phyloP scores from a whole-genome alignment of 345 rosid species.

The Eucalyptus polyanthemos region DNA sequence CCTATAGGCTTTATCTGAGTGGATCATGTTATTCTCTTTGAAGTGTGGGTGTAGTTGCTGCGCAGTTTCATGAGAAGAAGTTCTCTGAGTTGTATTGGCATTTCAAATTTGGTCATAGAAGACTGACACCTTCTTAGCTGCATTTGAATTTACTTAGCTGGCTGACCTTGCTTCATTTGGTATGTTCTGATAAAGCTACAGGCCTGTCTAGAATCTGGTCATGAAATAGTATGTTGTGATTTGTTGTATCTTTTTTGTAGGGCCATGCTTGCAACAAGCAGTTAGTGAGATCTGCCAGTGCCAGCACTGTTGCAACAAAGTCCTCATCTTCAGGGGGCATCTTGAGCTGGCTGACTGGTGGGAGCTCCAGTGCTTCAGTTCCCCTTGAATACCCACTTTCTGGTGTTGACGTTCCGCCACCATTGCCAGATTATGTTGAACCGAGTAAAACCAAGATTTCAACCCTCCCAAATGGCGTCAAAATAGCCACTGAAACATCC shows the following conservation, averaged over 20 bases:
- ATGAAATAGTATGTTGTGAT: not conserved
- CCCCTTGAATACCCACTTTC: constrained; percentile 36
- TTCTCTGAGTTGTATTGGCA: not conserved
- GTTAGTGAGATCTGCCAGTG: constrained; percentile 30
- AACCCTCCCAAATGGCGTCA: constrained; percentile 63
- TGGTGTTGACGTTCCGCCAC: constrained; percentile 40
- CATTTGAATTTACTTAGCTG: not conserved
- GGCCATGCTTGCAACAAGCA: constrained; percentile 3
- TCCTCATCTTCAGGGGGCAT: constrained; percentile 39
- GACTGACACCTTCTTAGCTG: not conserved
- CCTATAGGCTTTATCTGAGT: not conserved
- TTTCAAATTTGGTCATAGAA: not conserved
- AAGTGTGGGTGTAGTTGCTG: not conserved
- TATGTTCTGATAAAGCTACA: not conserved
- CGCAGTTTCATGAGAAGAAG: not conserved
- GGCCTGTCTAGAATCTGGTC: not conserved
- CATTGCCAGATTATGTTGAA: constrained; percentile 48
- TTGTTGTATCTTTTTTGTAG: not conserved
- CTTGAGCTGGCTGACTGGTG: constrained; percentile 63
- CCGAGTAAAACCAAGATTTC: constrained; percentile 41
- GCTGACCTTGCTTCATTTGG: not conserved
- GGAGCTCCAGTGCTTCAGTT: constrained; percentile 9
- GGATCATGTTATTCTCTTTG: not conserved
- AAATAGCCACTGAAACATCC: constrained; percentile 25
- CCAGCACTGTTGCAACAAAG: constrained; percentile 42